These are phyloP conservation scores for Colletotrichum somersetense DNA, from an alignment of 2,329 filamentous ascomycete species.

Conservation along the genomic window DNA sequence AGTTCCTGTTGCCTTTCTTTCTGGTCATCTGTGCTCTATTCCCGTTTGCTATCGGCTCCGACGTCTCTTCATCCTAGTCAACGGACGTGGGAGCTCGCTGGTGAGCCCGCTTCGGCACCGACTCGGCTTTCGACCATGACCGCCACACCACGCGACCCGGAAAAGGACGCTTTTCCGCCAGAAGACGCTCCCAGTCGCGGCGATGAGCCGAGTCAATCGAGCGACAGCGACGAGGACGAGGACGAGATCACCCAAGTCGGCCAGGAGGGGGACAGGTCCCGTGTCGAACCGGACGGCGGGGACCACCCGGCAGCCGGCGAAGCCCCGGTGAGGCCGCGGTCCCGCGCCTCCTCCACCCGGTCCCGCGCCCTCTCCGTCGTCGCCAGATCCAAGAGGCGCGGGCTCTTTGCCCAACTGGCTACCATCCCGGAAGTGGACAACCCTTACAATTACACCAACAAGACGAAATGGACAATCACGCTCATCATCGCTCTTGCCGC, in stretches of 20 bases:
- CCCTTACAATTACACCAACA: conserved; percentile 78
- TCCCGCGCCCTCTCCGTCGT: conserved; percentile 57
- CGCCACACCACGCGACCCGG: conserved; percentile 32
- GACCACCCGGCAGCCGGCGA: conserved; percentile 27
- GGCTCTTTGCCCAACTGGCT: conserved; percentile 77
- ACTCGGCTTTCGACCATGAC: conserved; percentile 24
- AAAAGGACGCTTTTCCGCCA: conserved; percentile 37
- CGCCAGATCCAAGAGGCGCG: conserved; percentile 68
- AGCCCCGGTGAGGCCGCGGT: conserved; percentile 44
- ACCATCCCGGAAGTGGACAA: conserved; percentile 84
- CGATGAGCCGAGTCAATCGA: conserved; percentile 31
- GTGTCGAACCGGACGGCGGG: conserved; percentile 17
- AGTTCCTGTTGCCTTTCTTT: not conserved
- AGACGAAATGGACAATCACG: conserved; percentile 88
- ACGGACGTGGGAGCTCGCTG: not conserved
- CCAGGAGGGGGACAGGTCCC: conserved; percentile 24
- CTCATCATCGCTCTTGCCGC: conserved; percentile 81
- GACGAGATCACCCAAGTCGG: conserved; percentile 31
- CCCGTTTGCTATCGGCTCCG: conserved; percentile 1
- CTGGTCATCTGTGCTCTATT: not conserved
- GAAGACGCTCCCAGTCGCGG: conserved; percentile 11
- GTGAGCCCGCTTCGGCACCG: conserved; percentile 28
- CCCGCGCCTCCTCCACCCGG: conserved; percentile 55
- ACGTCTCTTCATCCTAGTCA: not conserved
- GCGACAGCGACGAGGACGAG: conserved; percentile 25